Evolutionary conservation across 164 flowering plant species (phyloP).

Genomic region (Stephania japonica): DNA sequence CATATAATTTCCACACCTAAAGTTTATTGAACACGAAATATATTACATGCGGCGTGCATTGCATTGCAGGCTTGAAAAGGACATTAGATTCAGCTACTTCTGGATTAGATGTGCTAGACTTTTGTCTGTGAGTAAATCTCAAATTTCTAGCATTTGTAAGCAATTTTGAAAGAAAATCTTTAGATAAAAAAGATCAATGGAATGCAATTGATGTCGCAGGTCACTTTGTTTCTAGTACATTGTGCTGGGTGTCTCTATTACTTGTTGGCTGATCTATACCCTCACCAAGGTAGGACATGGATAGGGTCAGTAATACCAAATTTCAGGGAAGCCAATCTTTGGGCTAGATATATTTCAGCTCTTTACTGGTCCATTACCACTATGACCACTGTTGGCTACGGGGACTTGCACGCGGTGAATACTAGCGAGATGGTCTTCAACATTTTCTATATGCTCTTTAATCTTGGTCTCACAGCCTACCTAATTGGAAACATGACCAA

Average conservation of each 20-base stretch:
- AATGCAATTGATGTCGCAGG: conserved; percentile 36
- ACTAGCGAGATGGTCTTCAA: conserved; percentile 80
- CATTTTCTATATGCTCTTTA: conserved; percentile 86
- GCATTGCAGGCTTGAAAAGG: conserved; percentile 79
- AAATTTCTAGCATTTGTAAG: not conserved
- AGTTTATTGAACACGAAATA: not conserved
- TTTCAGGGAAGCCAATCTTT: conserved; percentile 57
- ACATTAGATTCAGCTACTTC: conserved; percentile 81
- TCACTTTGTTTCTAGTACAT: conserved; percentile 68
- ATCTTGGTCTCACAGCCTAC: conserved; percentile 88
- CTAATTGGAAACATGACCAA: conserved; percentile 97
- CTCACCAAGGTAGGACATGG: conserved; percentile 77
- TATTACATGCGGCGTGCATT: not conserved
- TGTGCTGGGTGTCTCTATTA: conserved; percentile 91
- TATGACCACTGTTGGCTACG: conserved; percentile 95
- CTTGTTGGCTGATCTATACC: conserved; percentile 74
- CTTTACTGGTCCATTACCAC: conserved; percentile 90
- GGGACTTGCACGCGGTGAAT: conserved; percentile 90
- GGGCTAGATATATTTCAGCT: conserved; percentile 67
- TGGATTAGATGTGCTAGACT: conserved; percentile 79
- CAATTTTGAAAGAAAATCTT: not conserved
- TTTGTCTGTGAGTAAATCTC: conserved; percentile 45
- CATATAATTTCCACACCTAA: too few relatives aligned
- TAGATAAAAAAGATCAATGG: not conserved
- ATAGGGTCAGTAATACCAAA: conserved; percentile 61